Conservation (phyloP, 768 basidiomycete genomes). For the Cytidiella melzeri region DNA sequence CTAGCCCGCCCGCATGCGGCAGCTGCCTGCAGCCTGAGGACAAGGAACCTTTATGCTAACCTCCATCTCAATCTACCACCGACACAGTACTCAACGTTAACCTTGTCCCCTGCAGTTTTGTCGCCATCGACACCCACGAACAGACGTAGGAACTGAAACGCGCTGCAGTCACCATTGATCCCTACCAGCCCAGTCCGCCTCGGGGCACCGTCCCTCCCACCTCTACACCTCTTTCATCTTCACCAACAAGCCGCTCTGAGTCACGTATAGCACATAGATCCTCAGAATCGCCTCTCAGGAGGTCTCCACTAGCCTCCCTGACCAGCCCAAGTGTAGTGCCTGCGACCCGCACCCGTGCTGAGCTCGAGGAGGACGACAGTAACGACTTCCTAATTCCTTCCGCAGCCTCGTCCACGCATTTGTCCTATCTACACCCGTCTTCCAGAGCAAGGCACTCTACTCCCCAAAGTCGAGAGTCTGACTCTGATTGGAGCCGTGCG, state of each 20-base stretch:
- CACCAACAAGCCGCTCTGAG: slow-evolving; percentile 38
- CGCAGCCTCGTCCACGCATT: slow-evolving; percentile 12
- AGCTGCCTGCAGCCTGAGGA: slow-evolving; percentile 1
- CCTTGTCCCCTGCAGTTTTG: background rate
- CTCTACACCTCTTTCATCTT: slow-evolving; percentile 32
- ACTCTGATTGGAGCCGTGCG: slow-evolving; percentile 19
- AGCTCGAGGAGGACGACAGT: slow-evolving; percentile 45
- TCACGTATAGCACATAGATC: slow-evolving; percentile 7
- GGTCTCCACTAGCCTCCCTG: background rate
- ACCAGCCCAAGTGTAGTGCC: slow-evolving; percentile 47
- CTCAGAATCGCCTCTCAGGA: slow-evolving; percentile 3
- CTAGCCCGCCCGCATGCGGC: slow-evolving; percentile 4
- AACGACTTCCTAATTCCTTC: slow-evolving; percentile 21
- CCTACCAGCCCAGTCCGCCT: slow-evolving; percentile 48
- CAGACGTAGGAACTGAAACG: slow-evolving; percentile 5
- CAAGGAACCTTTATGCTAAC: slow-evolving; percentile 2
- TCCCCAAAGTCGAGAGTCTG: slow-evolving; percentile 11
- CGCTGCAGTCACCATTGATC: slow-evolving; percentile 55
- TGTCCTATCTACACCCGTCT: slow-evolving; percentile 25
- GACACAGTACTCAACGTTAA: slow-evolving; percentile 2
- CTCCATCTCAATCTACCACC: slow-evolving; percentile 12
- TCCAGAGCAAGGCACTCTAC: slow-evolving; percentile 11
- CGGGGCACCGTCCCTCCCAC: slow-evolving; percentile 44
- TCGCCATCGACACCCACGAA: slow-evolving; percentile 2
- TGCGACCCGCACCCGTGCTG: slow-evolving; percentile 54